A percentile compares a stretch with the other conserved stretches of the same genome.
Conservation (phyloP, 371 early-diverging fungal species). For the Entomophthora muscae region DNA sequence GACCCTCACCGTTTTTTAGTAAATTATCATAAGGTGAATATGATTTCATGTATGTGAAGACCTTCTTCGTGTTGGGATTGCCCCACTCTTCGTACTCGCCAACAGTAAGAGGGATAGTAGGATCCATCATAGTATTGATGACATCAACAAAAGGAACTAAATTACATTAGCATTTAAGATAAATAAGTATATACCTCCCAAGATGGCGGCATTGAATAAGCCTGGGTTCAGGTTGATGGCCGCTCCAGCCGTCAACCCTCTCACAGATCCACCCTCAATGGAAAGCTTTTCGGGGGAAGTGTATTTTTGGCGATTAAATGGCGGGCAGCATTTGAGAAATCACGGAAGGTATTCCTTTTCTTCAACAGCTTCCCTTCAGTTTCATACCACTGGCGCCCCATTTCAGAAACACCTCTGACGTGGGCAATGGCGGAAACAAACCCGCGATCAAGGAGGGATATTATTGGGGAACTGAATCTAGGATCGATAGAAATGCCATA, state of each 20-base stretch:
- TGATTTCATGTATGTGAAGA: slow-evolving; percentile 22
- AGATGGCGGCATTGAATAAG: slow-evolving; percentile 28
- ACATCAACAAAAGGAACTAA: no score
- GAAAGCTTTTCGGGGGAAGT: slow-evolving; percentile 25
- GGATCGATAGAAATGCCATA: slow-evolving; percentile 5
- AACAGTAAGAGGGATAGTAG: no score
- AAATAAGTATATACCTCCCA: slow-evolving; percentile 12
- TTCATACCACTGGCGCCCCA: no score
- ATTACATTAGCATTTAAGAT: background rate
- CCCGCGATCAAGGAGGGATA: slow-evolving; percentile 17
- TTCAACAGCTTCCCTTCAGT: no score
- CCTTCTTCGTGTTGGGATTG: slow-evolving; percentile 17
- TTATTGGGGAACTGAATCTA: background rate
- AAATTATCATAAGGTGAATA: slow-evolving; percentile 32
- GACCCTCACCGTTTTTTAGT: slow-evolving; percentile 13
- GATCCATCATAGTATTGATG: no score
- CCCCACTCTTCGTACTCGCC: no score
- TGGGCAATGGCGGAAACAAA: slow-evolving; percentile 41
- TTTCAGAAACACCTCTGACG: slow-evolving; percentile 36
- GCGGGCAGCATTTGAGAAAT: no score
- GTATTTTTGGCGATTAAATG: slow-evolving; percentile 33
- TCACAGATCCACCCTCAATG: slow-evolving; percentile 37
- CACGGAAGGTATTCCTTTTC: slow-evolving; percentile 36
- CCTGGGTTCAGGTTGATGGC: slow-evolving; percentile 31
- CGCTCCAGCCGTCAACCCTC: slow-evolving; percentile 33